Evolutionary conservation across 2,329 filamentous ascomycete genomes (phyloP), one percentile per base, ranked within the genome.

Genomic region (Trematosphaeria pertusa): DNA sequence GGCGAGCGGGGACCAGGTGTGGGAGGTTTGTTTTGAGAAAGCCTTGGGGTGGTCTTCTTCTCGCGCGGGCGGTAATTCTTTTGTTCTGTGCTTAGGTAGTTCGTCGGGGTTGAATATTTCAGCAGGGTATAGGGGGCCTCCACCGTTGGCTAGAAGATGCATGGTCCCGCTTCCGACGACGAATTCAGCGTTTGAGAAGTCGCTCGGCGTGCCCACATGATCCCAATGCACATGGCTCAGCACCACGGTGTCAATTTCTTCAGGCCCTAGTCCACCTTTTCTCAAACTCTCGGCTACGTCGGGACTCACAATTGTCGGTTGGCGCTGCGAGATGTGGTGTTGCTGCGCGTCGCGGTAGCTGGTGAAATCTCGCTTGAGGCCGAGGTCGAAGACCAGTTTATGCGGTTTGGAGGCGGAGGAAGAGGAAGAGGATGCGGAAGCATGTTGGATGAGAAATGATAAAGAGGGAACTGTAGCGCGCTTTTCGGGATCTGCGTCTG

Each of bases 221-320:
- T 85, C 81, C 73, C 79, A 83, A 55, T 85, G 81, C 0, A 81
- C 72, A 48, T 85, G 82, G 53, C 75, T 79, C 1, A 82, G 61
- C 6, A 84, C 67, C 4, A 80, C 69, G 5, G 66, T 62, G 43
- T 77, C 61, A 11, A 78, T 63, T 6, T 71, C 65, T 7, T 48
- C 47, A 1, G 74, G 67, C 4, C 62, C 48, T 1, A 78, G 41
- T 1, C 71, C 72, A 4, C 74, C 75, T 37, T 50, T 47, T 37
- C 62, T 59, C 30, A 81, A 54, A 43, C 54, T 60, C 2, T 62
- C 66, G 1, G 71, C 73, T 11, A 74, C 75, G 46, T 80, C 79
- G 0, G 78, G 78, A 2, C 65, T 61, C 1, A 74, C 70, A 14
- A 61, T 61, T n/a, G 76, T 68, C 2, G 80, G 79, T 41, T 75